A percentile compares a stretch with the other conserved stretches of the same genome.
Conservation (phyloP, 192 early-diverging fungal species). For the Umbelopsis sp. region DNA sequence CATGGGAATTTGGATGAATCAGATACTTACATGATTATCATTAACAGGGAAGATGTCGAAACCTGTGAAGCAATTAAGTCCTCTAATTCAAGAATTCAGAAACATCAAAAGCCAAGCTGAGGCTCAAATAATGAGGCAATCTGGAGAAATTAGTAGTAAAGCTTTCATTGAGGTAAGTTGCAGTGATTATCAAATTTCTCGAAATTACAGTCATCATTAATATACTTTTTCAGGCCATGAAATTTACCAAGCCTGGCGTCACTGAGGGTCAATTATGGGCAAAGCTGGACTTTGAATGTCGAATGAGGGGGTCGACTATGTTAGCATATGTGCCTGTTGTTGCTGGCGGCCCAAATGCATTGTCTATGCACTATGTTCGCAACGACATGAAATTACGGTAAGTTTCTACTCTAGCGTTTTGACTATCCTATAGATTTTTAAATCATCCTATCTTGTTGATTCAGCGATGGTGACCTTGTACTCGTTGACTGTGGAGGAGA, state of each 20-base stretch:
- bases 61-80: constrained; percentile 50
- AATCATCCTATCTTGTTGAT: constrained; percentile 3
- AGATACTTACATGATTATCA: not conserved
- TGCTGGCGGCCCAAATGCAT: constrained; percentile 86
- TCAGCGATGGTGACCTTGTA: constrained; percentile 78
- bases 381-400: constrained; percentile 71
- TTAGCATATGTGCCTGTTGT: constrained; percentile 97
- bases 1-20: not conserved
- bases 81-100: constrained; percentile 73
- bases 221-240: constrained; percentile 59
- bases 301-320: constrained; percentile 60
- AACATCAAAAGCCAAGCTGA: constrained; percentile 81
- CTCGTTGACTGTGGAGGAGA: constrained; percentile 92
- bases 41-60: constrained; percentile 23
- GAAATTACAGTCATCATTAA: not conserved
- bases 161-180: constrained; percentile 69
- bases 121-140: constrained; percentile 74
- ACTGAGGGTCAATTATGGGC: constrained; percentile 79
- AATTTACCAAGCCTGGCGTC: constrained; percentile 66
- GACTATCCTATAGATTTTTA: not conserved
- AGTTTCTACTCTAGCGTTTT: not conserved
- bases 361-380: constrained; percentile 94
- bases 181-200: not conserved
- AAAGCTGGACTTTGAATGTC: constrained; percentile 74
- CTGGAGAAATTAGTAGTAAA: constrained; percentile 75